Base-by-base conservation (phyloP, 768 basidiomycete genomes). In the Mycena epipterygia region DNA sequence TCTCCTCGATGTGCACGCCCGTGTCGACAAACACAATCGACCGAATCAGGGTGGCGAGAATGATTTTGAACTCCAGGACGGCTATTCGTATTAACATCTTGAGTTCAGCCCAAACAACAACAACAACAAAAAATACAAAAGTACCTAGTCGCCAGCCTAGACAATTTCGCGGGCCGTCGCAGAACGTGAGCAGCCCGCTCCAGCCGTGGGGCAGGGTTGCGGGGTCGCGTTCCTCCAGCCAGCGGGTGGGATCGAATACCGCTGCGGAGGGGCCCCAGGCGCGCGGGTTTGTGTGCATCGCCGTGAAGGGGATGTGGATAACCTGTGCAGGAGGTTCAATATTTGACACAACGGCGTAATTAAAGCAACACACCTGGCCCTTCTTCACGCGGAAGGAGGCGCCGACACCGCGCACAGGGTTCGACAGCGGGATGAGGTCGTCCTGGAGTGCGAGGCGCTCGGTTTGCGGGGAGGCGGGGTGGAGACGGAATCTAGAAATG, bases 151-250 rank as follows among this genome's bases (percentile, higher is more conserved):
- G 55, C 55, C 55, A 56, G 25, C 55, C 55, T 12, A 56, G 17
- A 37, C 85, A 85, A 56, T 79, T 82, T 25, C 84, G 70, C 16
- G 84, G 84, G 5, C 85, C 85, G 68, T 85, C 84, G 65, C 78
- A 78, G 76, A 86, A 86, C 33, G 84, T 77, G 17, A 80, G 72
- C 16, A 83, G 69, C 19, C 79, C 79, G 57, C 79, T 80, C 80
- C 82, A 85, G 16, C 84, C 85, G 51, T 69, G 67, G 55, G 82
- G 80, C 19, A 82, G 76, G 23, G 78, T 71, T 23, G 76, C 67
- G 21, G 81, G 70, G 41, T 78, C 77, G n/a, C 72, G 77, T 1
- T 78, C 75, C 41, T 75, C 65, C 32, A 84, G 58, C 84, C 84
- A 87, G 16, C 84, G 82, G 49, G 80, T 79, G 30, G 85, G 85